These are phyloP conservation scores for Fusarium tanahbumbuense DNA, from an alignment of 2,329 filamentous ascomycete genomes.

Conservation along the genomic window DNA sequence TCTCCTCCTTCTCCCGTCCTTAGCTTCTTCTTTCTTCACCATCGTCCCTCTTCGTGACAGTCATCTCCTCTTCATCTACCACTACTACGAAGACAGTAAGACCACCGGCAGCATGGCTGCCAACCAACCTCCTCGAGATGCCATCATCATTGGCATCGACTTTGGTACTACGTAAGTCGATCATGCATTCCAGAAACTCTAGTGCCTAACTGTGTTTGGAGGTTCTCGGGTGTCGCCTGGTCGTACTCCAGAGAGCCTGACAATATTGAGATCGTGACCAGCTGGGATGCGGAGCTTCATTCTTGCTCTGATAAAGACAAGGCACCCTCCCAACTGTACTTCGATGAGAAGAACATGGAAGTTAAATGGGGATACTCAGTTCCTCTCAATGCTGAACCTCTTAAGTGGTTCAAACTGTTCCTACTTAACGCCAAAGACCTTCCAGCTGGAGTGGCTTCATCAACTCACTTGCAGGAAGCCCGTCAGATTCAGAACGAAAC, in stretches of 20 bases:
- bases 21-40: too few relatives aligned
- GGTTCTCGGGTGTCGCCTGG: slow-evolving; percentile 57
- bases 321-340: slow-evolving; percentile 45
- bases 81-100: too few relatives aligned
- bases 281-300: slow-evolving; percentile 44
- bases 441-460: slow-evolving; percentile 31
- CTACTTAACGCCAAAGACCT: slow-evolving; percentile 53
- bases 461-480: slow-evolving; percentile 39
- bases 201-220: slow-evolving; percentile 11
- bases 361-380: slow-evolving; percentile 52
- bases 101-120: too few relatives aligned
- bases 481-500: not conserved
- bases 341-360: accelerated
- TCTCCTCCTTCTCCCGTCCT: too few relatives aligned
- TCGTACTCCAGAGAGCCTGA: slow-evolving; percentile 46
- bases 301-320: slow-evolving; percentile 51
- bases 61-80: too few relatives aligned
- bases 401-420: slow-evolving; percentile 58
- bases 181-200: too few relatives aligned
- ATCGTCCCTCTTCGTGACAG: too few relatives aligned
- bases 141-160: slow-evolving; percentile 57
- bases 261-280: slow-evolving; percentile 48
- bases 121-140: not conserved
- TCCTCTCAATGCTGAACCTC: slow-evolving; percentile 32
- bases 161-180: slow-evolving; percentile 59